Base-by-base conservation (phyloP, 2,329 filamentous ascomycete species). In the Leptographium radiaticola region DNA sequence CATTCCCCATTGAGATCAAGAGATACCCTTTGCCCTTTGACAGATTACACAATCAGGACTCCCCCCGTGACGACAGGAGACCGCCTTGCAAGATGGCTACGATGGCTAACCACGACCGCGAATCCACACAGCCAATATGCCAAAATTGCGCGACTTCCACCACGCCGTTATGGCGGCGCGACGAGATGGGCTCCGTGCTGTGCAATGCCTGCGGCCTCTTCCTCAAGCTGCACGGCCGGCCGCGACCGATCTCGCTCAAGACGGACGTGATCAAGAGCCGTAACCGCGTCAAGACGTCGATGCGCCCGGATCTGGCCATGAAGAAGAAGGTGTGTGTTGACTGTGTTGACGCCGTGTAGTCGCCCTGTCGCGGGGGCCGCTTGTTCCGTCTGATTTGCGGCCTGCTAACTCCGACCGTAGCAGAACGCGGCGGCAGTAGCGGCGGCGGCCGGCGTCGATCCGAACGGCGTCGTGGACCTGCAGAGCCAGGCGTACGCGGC, bases 181-280 rank as follows among this genome's bases (percentile, higher is more conserved):
- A 98, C 76, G 93, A 98, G 74, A 82, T 86, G 64, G 93, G 93
- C 61, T 86, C 89, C 1, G 91, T 98, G 40, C 85, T 98, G 52
- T 98, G 93, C 82, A 98, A 98, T 72, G 93, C 93, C 64, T 98
- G 93, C 71, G 93, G 93, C 56, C 79, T 98, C 55, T 98, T 97
- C 70, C 79, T 97, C 64, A 98, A 98, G 77, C 79, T 98, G 61
- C 93, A 98, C 68, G 90, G 90, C 59, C 86, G 90, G 31, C 83
- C 93, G 57, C 84, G 93, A 54, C 93, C 93, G 61, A 96, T 95
- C 68, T 95, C 88, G 62, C 79, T 98, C 63, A 98, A 98, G 77
- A 97, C 93, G 49, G 93, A 98, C 75, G 91, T 97, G 61, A 98
- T 98, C 74, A 98, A 98, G 76, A 96, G 90, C 74, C 89, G 93